Base-by-base conservation (phyloP, 345 rosid genomes). In the Populus simonii region DNA sequence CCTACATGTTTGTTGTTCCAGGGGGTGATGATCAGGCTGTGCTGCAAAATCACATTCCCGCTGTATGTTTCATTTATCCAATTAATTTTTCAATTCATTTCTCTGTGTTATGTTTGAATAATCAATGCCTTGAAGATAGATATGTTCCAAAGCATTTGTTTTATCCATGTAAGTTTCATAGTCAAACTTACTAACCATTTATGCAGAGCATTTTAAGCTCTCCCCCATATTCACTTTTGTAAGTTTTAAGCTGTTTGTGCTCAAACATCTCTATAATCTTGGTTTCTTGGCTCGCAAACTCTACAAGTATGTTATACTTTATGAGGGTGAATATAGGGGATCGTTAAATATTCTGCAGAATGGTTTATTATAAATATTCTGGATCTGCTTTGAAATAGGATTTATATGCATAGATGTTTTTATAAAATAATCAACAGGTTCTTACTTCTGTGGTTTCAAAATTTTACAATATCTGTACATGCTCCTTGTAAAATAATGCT, bases 31-130 rank as follows among this genome's bases (percentile, higher is more conserved):
- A 82, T 79, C 78, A 80, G 82, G 69, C 83, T 71, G 49, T 76
- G 57, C 83, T 79, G 79, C 86, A 87, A 78, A 84, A 61, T 81
- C 89, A 82, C 79, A 79, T 82, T 86, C 83, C 88, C 38, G 20
- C 71, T 86, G 99, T 93, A 89, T 80, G 89, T 71, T 75, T 76
- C 57, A 29, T 81, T 73, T 53, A 45, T n/a, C 39, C 29, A 39
- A 6, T 68, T 71, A 62, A 13, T n/a, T 49, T 70, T 57, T 71
- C 66, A 31, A 39, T 18, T 8, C 27, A 6, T 68, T 29, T 15
- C 47, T 71, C 16, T 41, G 36, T 59, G 41, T 39, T 10, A 23
- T 65, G 38, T 65, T 66, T 27, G 18, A 67, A 49, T 80, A 31
- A 47, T 55, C 6, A 25, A 72, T n/a, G 12, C 70, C 45, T 31